Base-by-base conservation (phyloP, 148 eudicot genomes). In the Chenopodium quinoa region DNA sequence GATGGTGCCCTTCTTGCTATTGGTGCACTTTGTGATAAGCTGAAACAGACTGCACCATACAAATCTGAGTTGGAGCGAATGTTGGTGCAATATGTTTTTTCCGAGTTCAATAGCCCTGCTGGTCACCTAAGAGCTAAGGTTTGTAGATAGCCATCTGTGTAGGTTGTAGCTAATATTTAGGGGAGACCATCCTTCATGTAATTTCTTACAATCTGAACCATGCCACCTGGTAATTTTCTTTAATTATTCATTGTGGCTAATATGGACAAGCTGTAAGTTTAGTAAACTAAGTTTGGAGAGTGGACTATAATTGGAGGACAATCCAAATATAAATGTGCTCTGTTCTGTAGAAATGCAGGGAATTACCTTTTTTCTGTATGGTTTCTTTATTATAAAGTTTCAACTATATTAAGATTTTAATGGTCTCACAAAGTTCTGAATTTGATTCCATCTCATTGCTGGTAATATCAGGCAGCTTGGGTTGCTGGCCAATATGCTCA, bases 401-500 rank as follows among this genome's bases (percentile, higher is more conserved):
- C 16, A 62, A 19, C 10, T 31, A 9, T 27, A 1, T 27, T 70
- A 13, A 13, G 71, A 34, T 65, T 29, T 64, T 37, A 25, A 64
- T 32, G 2, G 25, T 62, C 44, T 73, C 20, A 6, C 10, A 31
- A 31, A 5, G 62, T 27, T 60, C 19, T 16, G 22, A 32, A 5
- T 40, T 22, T 27, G 50, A 4, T 22, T 12, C 52, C 32, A 22
- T 52, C 13, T 17, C 1, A 20, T 50, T 47, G 62, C 50, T 52
- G 20, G 75, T 80, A 14, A 56, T 83, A 62, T 77, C 84, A 97
- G 99, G 99, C 97, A 9, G 97, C 99, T 14, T 97, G 99, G 99
- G 99, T 97, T 91, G 97, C 99, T 32, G 99, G 99, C 82, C 97
- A 97, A 79, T 97, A 97, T 90, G 99, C 99, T 66, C 97, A 94